Percentiles rank a stretch among this genome's conserved stretches.
Conservation (phyloP, 805 yeast species). For the Schwanniomyces vanrijiae region DNA sequence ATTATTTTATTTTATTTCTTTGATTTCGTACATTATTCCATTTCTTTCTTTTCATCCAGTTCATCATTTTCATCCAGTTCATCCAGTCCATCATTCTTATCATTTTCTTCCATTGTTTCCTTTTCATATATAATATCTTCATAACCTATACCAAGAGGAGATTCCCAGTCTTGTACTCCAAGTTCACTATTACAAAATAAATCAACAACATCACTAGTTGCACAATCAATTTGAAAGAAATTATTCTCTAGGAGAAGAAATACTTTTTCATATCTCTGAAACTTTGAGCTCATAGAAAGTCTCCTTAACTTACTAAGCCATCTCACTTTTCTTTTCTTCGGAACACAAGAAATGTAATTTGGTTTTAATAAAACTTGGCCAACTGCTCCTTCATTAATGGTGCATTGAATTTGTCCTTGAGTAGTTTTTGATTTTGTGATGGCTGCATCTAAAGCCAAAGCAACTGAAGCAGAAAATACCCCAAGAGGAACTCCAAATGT, state of each 20-base stretch:
- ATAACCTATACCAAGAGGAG: conserved; percentile 18
- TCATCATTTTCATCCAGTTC: too few species aligned
- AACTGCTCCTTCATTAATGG: conserved; percentile 12
- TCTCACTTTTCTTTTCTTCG: conserved; percentile 10
- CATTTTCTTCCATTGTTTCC: too few species aligned
- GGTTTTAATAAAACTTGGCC: conserved; percentile 23
- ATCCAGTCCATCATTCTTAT: too few species aligned
- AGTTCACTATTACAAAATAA: conserved; percentile 17
- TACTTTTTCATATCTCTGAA: conserved; percentile 8
- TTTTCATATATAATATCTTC: conserved; percentile 1
- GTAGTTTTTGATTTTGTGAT: not conserved
- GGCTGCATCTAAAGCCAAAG: conserved; percentile 1
- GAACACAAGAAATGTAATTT: conserved; percentile 7
- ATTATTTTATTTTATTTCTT: too few species aligned
- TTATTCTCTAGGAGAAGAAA: conserved; percentile 10
- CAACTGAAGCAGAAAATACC: conserved; percentile 1
- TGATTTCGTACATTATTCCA: too few species aligned
- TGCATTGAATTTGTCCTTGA: conserved; percentile 13
- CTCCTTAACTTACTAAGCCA: conserved; percentile 11
- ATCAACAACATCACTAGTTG: conserved; percentile 20
- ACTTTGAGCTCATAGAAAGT: conserved; percentile 9
- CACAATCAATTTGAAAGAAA: conserved; percentile 16
- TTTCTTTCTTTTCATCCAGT: too few species aligned
- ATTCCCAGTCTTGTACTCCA: conserved; percentile 19
- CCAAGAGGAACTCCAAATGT: conserved; percentile 1